Evolutionary conservation across 1,284 basidiomycete genomes (phyloP).

Genomic region (Apiotrichum mycotoxinovorans): DNA sequence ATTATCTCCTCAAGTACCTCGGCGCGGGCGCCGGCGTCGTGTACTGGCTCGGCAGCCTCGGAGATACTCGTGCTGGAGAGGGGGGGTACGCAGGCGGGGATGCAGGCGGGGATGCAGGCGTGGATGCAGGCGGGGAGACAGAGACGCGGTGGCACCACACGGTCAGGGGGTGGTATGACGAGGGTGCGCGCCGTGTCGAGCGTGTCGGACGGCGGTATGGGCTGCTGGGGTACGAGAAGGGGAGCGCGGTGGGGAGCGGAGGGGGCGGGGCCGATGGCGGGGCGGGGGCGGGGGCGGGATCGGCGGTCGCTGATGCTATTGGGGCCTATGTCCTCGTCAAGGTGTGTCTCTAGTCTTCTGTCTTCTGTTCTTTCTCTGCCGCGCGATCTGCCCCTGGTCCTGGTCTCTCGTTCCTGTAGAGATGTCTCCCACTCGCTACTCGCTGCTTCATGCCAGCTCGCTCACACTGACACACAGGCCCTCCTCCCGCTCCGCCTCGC

Average conservation of each 20-base stretch:
- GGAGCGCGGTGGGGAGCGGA: slow-evolving; percentile 6
- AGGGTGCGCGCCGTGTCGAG: slow-evolving; percentile 68
- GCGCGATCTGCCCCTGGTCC: no score
- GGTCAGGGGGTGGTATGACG: slow-evolving; percentile 62
- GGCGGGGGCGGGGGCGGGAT: slow-evolving; percentile 24
- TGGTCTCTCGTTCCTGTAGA: no score
- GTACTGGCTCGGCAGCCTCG: slow-evolving; percentile 32
- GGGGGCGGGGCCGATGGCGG: slow-evolving; percentile 4
- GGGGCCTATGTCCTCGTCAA: slow-evolving; percentile 81
- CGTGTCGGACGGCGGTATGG: slow-evolving; percentile 74
- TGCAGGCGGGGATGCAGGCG: neutral
- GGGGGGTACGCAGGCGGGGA: slow-evolving; percentile 1
- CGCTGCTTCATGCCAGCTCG: no score
- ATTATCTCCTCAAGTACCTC: slow-evolving; percentile 64
- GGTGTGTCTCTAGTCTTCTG: slow-evolving; percentile 52
- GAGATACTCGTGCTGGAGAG: no score
- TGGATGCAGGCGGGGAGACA: slow-evolving; percentile 47
- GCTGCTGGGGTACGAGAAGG: slow-evolving; percentile 70
- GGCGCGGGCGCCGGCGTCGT: slow-evolving; percentile 71
- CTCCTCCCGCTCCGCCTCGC: slow-evolving; percentile 72
- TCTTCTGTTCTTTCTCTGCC: no score
- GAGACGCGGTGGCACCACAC: slow-evolving; percentile 17
- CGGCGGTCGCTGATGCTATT: slow-evolving; percentile 55
- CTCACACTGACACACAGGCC: slow-evolving; percentile 56
- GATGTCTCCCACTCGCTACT: no score